phyloP scores from a whole-genome alignment of 257 asterid species.

The Ophiorrhiza pumila region DNA sequence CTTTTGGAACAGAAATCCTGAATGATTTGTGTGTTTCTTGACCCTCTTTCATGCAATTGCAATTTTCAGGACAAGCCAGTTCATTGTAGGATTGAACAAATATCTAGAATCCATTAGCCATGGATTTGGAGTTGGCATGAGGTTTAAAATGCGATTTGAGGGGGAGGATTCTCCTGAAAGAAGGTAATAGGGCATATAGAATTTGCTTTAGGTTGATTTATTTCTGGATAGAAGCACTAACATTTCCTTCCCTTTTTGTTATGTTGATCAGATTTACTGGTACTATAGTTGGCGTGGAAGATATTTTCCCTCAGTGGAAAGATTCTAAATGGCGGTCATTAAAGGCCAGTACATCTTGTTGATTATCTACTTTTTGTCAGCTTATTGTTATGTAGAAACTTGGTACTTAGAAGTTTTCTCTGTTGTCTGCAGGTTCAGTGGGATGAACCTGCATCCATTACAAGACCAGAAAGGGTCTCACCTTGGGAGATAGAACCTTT shows the following conservation, averaged over 20 bases:
- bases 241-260: neutral
- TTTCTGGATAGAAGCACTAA: slow-evolving; percentile 2
- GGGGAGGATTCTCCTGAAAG: slow-evolving; percentile 51
- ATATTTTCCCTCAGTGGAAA: slow-evolving; percentile 61
- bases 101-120: slow-evolving; percentile 38
- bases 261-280: slow-evolving; percentile 55
- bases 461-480: slow-evolving; percentile 52
- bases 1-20: neutral
- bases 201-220: neutral
- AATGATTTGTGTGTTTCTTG: neutral
- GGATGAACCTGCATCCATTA: slow-evolving; percentile 49
- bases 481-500: slow-evolving; percentile 62
- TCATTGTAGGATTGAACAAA: slow-evolving; percentile 44
- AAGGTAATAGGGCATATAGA: slow-evolving; percentile 30
- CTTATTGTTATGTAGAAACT: neutral
- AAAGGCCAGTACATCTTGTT: slow-evolving; percentile 40
- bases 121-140: slow-evolving; percentile 47
- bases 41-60: neutral
- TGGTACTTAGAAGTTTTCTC: neutral
- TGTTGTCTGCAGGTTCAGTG: slow-evolving; percentile 41
- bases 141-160: slow-evolving; percentile 55
- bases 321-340: slow-evolving; percentile 80
- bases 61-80: slow-evolving; percentile 42
- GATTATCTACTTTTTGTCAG: neutral
- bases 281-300: slow-evolving; percentile 72